phyloP scores from a whole-genome alignment of 768 basidiomycete species.

The Xerocomus brunneocitrinus region DNA sequence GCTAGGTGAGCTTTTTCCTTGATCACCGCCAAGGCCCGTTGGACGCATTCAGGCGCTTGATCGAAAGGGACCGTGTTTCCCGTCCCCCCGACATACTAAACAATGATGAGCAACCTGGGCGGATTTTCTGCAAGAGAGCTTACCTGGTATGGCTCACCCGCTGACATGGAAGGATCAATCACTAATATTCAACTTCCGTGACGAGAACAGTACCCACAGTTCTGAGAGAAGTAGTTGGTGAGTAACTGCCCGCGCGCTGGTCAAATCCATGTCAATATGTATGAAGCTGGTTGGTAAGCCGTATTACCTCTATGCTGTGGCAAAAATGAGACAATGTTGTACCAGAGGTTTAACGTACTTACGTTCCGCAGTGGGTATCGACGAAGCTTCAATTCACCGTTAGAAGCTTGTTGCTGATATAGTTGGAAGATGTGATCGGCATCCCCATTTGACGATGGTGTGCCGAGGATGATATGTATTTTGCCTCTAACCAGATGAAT shows the following conservation, averaged over 20 bases:
- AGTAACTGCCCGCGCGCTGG: slow-evolving; percentile 65
- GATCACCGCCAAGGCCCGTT: slow-evolving; percentile 55
- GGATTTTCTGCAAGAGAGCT: slow-evolving; percentile 3
- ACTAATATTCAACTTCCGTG: neutral
- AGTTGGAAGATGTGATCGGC: slow-evolving; percentile 57
- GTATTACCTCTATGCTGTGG: slow-evolving; percentile 64
- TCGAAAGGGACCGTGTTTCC: slow-evolving; percentile 67
- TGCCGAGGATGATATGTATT: slow-evolving; percentile 52
- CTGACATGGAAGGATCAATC: slow-evolving; percentile 34
- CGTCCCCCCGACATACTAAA: slow-evolving; percentile 73
- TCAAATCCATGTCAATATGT: slow-evolving; percentile 6
- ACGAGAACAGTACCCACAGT: slow-evolving; percentile 46
- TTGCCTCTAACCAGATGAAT: slow-evolving; percentile 39
- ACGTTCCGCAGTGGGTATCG: slow-evolving; percentile 71
- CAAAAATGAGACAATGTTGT: slow-evolving; percentile 8
- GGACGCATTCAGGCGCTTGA: slow-evolving; percentile 54
- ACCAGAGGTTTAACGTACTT: slow-evolving; percentile 9
- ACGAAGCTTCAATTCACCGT: slow-evolving; percentile 55
- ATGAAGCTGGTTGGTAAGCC: neutral
- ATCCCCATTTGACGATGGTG: slow-evolving; percentile 32
- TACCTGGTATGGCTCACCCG: slow-evolving; percentile 79
- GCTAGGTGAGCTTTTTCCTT: slow-evolving; percentile 48
- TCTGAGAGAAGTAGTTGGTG: slow-evolving; percentile 84
- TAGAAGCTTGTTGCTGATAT: slow-evolving; percentile 63
- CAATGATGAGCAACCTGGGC: slow-evolving; percentile 6